phyloP scores from a whole-genome alignment of 805 yeast genomes.

The Suhomyces sp. region DNA sequence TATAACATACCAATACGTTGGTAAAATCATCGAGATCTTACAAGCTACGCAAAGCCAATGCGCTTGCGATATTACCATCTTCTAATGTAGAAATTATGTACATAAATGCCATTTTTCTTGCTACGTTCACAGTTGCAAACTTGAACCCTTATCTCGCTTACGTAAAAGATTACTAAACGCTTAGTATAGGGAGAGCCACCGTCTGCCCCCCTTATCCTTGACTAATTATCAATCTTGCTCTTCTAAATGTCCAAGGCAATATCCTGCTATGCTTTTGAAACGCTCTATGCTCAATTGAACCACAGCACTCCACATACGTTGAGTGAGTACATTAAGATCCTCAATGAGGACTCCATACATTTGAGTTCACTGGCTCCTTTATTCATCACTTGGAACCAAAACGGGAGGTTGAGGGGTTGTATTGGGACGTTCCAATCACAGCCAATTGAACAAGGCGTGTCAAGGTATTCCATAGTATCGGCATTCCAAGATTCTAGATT shows the following conservation, averaged over 20 bases:
- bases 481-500: conserved; percentile 83
- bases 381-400: conserved; percentile 84
- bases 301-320: conserved; percentile 13
- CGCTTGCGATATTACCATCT: neutral
- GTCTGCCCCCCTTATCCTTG: neutral
- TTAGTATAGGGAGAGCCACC: neutral
- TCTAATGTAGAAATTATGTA: neutral
- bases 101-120: too few species aligned
- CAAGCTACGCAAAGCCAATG: neutral
- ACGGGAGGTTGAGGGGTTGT: conserved; percentile 70
- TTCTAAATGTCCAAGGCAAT: conserved; percentile 34
- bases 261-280: conserved; percentile 38
- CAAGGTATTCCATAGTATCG: conserved; percentile 53
- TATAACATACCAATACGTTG: too few species aligned
- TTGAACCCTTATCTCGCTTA: neutral
- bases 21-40: too few species aligned
- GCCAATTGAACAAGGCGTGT: conserved; percentile 55
- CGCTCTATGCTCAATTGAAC: conserved; percentile 21
- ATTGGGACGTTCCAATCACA: conserved; percentile 79
- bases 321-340: conserved; percentile 9
- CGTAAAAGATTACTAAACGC: neutral
- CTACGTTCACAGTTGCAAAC: neutral
- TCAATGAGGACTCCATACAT: conserved; percentile 8
- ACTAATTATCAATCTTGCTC: neutral
- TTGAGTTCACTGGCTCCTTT: conserved; percentile 49